These are phyloP conservation scores for Pythium rhizo-oryzae DNA, from an alignment of 352 stramenopile species.

Conservation along the genomic window DNA sequence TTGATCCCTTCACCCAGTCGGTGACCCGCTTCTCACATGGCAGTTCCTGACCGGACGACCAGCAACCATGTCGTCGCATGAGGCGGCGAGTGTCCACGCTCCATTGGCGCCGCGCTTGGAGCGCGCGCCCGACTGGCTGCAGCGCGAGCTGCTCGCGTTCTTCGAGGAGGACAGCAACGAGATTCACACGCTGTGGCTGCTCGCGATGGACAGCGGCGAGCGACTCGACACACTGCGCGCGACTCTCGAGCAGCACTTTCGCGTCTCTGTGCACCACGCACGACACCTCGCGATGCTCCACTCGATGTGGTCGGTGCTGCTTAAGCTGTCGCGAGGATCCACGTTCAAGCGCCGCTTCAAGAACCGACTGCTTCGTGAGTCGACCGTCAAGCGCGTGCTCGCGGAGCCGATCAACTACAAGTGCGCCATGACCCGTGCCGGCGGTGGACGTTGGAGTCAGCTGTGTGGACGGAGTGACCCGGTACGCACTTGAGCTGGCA, in stretches of 20 bases:
- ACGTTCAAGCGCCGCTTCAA: background rate
- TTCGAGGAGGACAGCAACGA: background rate
- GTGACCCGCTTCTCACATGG: no score
- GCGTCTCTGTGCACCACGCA: background rate
- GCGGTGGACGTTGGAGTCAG: no score
- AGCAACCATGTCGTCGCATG: no score
- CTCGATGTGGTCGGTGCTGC: slow-evolving; percentile 2
- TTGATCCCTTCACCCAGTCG: no score
- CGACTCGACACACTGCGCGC: background rate
- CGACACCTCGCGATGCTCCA: background rate
- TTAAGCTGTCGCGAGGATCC: background rate
- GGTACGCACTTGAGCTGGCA: no score
- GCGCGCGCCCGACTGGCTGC: slow-evolving; percentile 2
- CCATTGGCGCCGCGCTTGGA: no score
- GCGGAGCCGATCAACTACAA: background rate
- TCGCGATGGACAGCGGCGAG: background rate
- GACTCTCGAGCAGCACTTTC: background rate
- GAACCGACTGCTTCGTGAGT: background rate
- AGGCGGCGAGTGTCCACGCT: no score
- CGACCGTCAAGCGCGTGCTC: background rate
- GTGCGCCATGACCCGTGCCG: no score
- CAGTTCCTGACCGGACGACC: no score
- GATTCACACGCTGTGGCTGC: background rate
- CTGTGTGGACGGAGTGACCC: no score
- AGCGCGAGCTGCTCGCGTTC: background rate